phyloP scores from a whole-genome alignment of 2,329 filamentous ascomycete genomes.

The Calycina herbarum region DNA sequence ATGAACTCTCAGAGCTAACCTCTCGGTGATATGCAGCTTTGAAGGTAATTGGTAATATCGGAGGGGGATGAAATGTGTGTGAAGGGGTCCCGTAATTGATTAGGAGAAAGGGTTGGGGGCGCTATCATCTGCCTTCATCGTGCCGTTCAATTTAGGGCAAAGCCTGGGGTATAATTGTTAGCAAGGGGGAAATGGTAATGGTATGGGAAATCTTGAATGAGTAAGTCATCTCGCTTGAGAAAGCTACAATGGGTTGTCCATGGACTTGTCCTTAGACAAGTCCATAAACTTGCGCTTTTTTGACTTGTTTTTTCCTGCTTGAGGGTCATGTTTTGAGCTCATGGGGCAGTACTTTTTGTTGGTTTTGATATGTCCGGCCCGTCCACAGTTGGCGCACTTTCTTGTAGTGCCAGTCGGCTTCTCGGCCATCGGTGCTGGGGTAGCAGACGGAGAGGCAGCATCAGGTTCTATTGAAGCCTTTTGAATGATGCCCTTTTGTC shows the following conservation, averaged over 20 bases:
- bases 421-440: conserved; percentile 49
- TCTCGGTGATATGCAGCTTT: background rate
- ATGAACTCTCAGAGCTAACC: background rate
- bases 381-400: conserved; percentile 97
- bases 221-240: background rate
- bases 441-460: conserved; percentile 44
- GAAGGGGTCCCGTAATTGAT: conserved; percentile 16
- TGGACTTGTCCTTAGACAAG: conserved; percentile 1
- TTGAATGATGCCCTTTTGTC: conserved; percentile 67
- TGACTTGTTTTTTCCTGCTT: too few relatives aligned
- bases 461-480: conserved; percentile 28
- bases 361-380: conserved; percentile 96
- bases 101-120: conserved; percentile 45
- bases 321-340: background rate
- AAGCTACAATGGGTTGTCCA: background rate
- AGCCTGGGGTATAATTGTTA: conserved; percentile 53
- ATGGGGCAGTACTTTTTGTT: conserved; percentile 79
- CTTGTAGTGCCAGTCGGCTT: conserved; percentile 67
- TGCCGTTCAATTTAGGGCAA: conserved; percentile 83
- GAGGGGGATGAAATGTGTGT: background rate
- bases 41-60: background rate
- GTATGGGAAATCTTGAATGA: background rate
- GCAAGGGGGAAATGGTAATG: conserved; percentile 15
- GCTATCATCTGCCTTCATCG: conserved; percentile 63
- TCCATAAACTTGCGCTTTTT: too few relatives aligned